A percentile compares a stretch with the other conserved stretches of the same genome.
These are phyloP conservation scores for Aspergillus sp. DNA, from an alignment of 2,329 filamentous ascomycete species.

Conservation along the genomic window DNA sequence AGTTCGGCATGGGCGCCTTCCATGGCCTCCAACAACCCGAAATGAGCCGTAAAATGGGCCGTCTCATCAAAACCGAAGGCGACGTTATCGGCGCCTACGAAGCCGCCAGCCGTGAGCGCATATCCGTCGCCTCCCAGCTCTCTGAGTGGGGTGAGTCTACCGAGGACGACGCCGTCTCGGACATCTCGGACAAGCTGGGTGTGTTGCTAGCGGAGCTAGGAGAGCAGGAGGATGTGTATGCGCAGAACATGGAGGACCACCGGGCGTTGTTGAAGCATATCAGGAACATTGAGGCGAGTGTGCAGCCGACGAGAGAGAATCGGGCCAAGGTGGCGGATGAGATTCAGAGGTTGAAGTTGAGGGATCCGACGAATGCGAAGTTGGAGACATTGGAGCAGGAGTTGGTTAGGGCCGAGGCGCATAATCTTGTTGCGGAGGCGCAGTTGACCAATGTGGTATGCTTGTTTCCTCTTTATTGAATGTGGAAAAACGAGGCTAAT, in stretches of 20 bases:
- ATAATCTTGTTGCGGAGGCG: conserved; percentile 91
- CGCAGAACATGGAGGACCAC: conserved; percentile 79
- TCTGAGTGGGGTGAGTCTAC: conserved; percentile 96
- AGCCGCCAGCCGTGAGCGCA: conserved; percentile 73
- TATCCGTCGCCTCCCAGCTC: conserved; percentile 79
- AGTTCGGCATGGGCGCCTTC: conserved; percentile 80
- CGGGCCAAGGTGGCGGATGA: conserved; percentile 87
- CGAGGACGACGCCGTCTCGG: conserved; percentile 75
- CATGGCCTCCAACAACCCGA: conserved; percentile 80
- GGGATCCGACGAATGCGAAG: conserved; percentile 78
- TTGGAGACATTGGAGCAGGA: conserved; percentile 88
- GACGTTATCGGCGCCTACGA: conserved; percentile 79
- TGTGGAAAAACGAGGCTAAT: conserved; percentile 1
- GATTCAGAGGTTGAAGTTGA: conserved; percentile 83
- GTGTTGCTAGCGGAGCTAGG: conserved; percentile 88
- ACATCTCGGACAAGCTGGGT: conserved; percentile 91
- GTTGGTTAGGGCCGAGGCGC: conserved; percentile 88
- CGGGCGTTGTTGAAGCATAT: conserved; percentile 80
- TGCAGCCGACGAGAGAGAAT: conserved; percentile 83
- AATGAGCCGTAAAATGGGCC: conserved; percentile 79
- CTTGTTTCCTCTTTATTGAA: conserved; percentile 13
- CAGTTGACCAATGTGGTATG: conserved; percentile 89
- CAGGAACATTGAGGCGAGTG: conserved; percentile 88
- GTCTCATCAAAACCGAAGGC: conserved; percentile 93
- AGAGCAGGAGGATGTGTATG: conserved; percentile 85